A percentile compares a stretch with the other conserved stretches of the same genome.
Evolutionary conservation across 352 stramenopile genomes (phyloP).

Genomic region (Globisporangium paroecandrum): DNA sequence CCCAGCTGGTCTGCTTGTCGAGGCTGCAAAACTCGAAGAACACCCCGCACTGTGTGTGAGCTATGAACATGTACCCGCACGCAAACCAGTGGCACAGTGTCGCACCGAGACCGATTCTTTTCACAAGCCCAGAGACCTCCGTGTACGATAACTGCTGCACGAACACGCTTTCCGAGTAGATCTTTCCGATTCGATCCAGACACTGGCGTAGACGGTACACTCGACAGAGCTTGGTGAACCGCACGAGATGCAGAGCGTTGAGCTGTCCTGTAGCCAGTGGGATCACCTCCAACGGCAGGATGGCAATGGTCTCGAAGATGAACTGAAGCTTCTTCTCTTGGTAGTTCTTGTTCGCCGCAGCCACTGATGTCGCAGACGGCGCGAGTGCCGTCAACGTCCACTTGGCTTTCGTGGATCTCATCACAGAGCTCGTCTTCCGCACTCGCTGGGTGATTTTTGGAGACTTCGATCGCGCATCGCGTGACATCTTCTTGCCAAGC

Average conservation of each 20-base stretch:
- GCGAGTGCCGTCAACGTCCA: constrained; percentile 52
- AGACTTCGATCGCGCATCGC: constrained; percentile 26
- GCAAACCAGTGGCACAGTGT: constrained; percentile 52
- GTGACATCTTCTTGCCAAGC: constrained; percentile 46
- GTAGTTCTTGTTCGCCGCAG: constrained; percentile 21
- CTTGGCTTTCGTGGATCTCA: constrained; percentile 23
- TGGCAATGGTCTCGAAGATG: constrained; percentile 42
- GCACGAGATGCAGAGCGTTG: constrained; percentile 59
- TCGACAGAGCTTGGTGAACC: constrained; percentile 57
- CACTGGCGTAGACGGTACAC: constrained; percentile 39
- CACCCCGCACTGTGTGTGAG: constrained; percentile 51
- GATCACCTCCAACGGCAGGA: constrained; percentile 56
- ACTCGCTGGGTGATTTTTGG: constrained; percentile 33
- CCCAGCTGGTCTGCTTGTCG: constrained; percentile 53
- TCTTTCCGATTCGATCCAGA: constrained; percentile 37
- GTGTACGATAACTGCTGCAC: constrained; percentile 57
- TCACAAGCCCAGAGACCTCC: constrained; percentile 45
- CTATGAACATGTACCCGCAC: constrained; percentile 71
- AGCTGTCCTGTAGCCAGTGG: constrained; percentile 29
- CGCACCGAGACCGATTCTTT: constrained; percentile 33
- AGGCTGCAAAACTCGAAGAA: constrained; percentile 43
- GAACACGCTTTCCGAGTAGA: constrained; percentile 47
- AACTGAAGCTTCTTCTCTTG: constrained; percentile 35
- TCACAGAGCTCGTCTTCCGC: constrained; percentile 20
- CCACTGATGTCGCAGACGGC: constrained; percentile 14